Percentiles rank a stretch among this genome's conserved stretches.
Conservation (phyloP, 345 rosid species). For the Brassica incana region DNA sequence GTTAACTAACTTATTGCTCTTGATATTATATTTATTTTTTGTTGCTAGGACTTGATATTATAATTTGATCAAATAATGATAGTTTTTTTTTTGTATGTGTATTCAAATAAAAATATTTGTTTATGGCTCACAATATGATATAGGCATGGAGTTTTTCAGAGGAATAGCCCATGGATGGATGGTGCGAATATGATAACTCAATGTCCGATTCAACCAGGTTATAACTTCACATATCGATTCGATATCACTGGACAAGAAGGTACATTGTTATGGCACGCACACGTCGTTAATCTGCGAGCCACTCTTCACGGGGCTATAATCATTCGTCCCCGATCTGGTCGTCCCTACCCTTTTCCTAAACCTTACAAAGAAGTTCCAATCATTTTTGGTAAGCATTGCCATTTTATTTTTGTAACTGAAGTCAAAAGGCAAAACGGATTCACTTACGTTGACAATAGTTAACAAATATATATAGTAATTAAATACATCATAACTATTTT, state of each 20-base stretch:
- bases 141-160: conserved; percentile 51
- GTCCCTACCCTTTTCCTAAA: conserved; percentile 34
- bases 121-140: background rate
- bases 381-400: conserved; percentile 23
- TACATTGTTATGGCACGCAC: conserved; percentile 54
- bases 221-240: conserved; percentile 42
- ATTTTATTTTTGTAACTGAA: no score
- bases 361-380: conserved; percentile 36
- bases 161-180: conserved; percentile 46
- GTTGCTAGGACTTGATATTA: no score
- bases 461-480: background rate
- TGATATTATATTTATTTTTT: no score
- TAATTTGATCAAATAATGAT: background rate
- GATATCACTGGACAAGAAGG: conserved; percentile 46
- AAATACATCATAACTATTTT: background rate
- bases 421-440: background rate
- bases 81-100: background rate
- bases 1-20: conserved; percentile 6
- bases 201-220: conserved; percentile 44
- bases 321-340: conserved; percentile 42
- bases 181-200: conserved; percentile 45
- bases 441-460: background rate
- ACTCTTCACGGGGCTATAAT: conserved; percentile 52
- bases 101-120: background rate
- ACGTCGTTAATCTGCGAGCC: conserved; percentile 40